These are phyloP conservation scores for Artomyces pyxidatus DNA, from an alignment of 768 basidiomycete genomes.

Conservation along the genomic window DNA sequence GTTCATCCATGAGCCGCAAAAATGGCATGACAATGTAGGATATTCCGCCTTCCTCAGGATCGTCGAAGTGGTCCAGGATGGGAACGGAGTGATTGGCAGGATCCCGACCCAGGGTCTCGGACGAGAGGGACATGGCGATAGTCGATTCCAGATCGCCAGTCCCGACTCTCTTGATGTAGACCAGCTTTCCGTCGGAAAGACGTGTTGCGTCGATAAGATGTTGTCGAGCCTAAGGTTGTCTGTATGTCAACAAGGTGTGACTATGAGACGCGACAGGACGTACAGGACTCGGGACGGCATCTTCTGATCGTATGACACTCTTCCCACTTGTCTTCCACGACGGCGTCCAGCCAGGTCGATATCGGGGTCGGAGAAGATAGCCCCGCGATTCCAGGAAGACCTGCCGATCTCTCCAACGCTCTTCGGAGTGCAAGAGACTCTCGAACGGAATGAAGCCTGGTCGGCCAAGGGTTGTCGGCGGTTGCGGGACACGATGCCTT, in stretches of 20 bases:
- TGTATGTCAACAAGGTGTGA: no score
- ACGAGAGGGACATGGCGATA: constrained; percentile 8
- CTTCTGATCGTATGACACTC: neutral
- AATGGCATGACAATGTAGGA: constrained; percentile 18
- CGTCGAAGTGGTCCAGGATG: constrained; percentile 12
- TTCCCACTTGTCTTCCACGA: neutral
- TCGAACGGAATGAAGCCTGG: neutral
- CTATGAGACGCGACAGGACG: no score
- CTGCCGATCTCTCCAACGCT: neutral
- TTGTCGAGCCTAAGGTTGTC: no score
- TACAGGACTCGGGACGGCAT: neutral
- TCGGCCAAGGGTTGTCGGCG: no score
- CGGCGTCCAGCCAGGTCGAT: constrained; percentile 2
- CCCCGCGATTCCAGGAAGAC: neutral
- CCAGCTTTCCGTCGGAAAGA: neutral
- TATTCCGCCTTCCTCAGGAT: neutral
- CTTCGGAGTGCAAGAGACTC: neutral
- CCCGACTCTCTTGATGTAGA: neutral
- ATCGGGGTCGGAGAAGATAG: neutral
- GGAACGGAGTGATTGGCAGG: constrained; percentile 16
- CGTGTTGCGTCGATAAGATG: neutral
- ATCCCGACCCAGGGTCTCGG: constrained; percentile 9
- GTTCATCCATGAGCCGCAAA: constrained; percentile 12
- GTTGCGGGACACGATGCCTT: no score
- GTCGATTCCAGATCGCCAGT: constrained; percentile 1